These are phyloP conservation scores for Alternaria brassicicola DNA, from an alignment of 2,329 filamentous ascomycete species.

Conservation along the genomic window DNA sequence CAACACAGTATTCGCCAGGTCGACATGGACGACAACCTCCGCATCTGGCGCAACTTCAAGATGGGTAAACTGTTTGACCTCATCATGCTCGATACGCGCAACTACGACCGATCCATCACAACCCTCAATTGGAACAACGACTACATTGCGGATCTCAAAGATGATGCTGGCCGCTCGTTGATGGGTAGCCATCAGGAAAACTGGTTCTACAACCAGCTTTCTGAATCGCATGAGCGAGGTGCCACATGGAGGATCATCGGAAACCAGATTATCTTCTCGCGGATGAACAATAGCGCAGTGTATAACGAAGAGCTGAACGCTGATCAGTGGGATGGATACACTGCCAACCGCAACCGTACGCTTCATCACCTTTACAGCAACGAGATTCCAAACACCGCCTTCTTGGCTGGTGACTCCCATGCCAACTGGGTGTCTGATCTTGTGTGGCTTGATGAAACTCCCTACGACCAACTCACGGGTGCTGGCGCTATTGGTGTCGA, in stretches of 20 bases:
- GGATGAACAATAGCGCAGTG: conserved; percentile 35
- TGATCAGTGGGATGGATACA: conserved; percentile 68
- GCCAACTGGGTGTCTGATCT: conserved; percentile 61
- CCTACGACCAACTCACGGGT: conserved; percentile 48
- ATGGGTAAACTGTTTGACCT: conserved; percentile 51
- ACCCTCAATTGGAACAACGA: conserved; percentile 57
- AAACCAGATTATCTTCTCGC: conserved; percentile 62
- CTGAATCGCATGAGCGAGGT: conserved; percentile 62
- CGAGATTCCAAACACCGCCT: conserved; percentile 71
- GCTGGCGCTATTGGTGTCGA: conserved; percentile 52
- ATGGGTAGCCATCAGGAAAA: conserved; percentile 75
- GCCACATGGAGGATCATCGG: conserved; percentile 73
- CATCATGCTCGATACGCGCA: conserved; percentile 52
- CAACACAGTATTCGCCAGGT: conserved; percentile 49
- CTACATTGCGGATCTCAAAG: conserved; percentile 64
- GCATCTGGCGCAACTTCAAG: conserved; percentile 51
- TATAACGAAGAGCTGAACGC: conserved; percentile 49
- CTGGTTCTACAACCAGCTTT: conserved; percentile 62
- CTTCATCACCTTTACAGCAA: conserved; percentile 68
- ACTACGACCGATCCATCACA: conserved; percentile 48
- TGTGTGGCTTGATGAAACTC: conserved; percentile 48
- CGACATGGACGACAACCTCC: conserved; percentile 53
- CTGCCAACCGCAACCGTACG: conserved; percentile 72
- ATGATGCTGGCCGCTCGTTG: conserved; percentile 69
- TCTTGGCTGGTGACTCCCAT: conserved; percentile 73